phyloP scores from a whole-genome alignment of 2,329 filamentous ascomycete species.

The Fusarium secorum region DNA sequence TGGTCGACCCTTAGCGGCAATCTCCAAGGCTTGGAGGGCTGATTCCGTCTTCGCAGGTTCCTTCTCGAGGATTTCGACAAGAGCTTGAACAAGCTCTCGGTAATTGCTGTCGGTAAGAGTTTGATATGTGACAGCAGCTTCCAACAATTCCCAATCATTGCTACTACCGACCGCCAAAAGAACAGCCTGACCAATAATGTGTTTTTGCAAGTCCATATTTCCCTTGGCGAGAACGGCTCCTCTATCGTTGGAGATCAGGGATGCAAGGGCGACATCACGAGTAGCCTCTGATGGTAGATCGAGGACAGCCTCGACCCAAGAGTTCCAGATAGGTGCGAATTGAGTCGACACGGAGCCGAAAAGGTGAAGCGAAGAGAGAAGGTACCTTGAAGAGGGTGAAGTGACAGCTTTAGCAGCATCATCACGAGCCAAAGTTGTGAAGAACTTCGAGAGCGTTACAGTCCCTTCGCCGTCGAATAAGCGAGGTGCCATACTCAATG shows the following conservation, averaged over 20 bases:
- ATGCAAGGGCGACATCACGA: conserved; percentile 49
- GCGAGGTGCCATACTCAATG: conserved; percentile 49
- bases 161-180: conserved; percentile 48
- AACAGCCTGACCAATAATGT: conserved; percentile 53
- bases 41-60: conserved; percentile 41
- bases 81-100: conserved; percentile 46
- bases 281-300: conserved; percentile 34
- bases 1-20: conserved; percentile 56
- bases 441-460: conserved; percentile 51
- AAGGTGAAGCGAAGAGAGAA: conserved; percentile 71
- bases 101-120: conserved; percentile 49
- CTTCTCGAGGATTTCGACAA: conserved; percentile 45
- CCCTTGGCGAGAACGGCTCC: conserved; percentile 51
- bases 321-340: conserved; percentile 55
- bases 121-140: conserved; percentile 56
- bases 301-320: conserved; percentile 54
- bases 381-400: conserved; percentile 72
- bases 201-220: conserved; percentile 55
- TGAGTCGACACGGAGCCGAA: conserved; percentile 54
- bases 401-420: conserved; percentile 66
- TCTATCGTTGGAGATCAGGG: conserved; percentile 57
- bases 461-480: conserved; percentile 50
- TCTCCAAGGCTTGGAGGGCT: conserved; percentile 56
- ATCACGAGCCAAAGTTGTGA: conserved; percentile 60
- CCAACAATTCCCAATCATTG: conserved; percentile 56